Evolutionary conservation across 495 filamentous ascomycete genomes (phyloP), one percentile per base, ranked within the genome.

Genomic region (Penicillium dipodomyicola): DNA sequence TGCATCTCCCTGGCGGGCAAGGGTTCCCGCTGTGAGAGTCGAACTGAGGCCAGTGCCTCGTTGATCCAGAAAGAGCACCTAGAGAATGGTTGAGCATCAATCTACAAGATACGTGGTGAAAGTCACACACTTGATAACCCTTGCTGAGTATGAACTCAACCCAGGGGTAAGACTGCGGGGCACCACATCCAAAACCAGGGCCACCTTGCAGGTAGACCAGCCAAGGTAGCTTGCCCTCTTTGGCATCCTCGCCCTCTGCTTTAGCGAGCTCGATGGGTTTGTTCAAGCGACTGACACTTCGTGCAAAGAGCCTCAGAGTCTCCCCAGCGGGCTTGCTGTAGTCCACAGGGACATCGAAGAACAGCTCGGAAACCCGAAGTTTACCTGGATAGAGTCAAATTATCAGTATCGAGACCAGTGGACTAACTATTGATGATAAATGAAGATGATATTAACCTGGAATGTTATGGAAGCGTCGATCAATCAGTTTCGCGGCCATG

Each of bases 31-130:
- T 10, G 89, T 85, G 44, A 97, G 77, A 0, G 92, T 86, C 2
- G 81, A 87, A 69, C 89, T 93, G 37, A 96, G 72, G 3, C 93
- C 93, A 22, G 91, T 96, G 11, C 93, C 93, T 54, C 93, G 83
- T 62, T 95, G 91, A 68, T 97, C 93, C 3, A 97, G 77, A 54
- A 86, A 88, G 10, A 97, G 80, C 25, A 96, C 71, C 74, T 94
- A 78, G 0, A 32, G 11, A 23, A 37, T 9, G 1, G 12, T 15
- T 52, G 25, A 52, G 33, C 14, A 37, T 49, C 10, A 9, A 17
- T 37, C 6, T 20, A 8, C 19, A 22, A 25, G 1, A 0, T 6
- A 11, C 8, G 35, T 27, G 11, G 5, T 2, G 3, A 9, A 14
- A 33, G 14, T 10, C 22, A 35, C 67, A n/a, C 60, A 80, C 78